These are phyloP conservation scores for Aureobasidium sp. DNA, from an alignment of 2,329 filamentous ascomycete species.

Conservation along the genomic window DNA sequence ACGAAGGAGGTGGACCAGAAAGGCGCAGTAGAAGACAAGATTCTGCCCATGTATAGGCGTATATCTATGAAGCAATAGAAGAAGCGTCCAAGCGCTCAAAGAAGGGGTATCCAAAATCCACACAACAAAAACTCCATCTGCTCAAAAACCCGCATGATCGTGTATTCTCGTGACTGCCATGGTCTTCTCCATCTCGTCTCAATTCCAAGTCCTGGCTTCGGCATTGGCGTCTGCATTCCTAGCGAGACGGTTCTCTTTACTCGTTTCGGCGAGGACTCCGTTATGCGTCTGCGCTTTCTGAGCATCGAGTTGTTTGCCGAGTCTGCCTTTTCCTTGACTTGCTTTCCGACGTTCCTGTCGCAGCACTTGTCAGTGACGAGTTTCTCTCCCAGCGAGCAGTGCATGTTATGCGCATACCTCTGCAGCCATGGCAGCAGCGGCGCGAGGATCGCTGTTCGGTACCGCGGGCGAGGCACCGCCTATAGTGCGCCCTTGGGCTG, in stretches of 20 bases:
- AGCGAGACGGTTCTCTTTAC: slow-evolving; percentile 56
- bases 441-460: slow-evolving; percentile 52
- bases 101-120: slow-evolving; percentile 3
- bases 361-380: slow-evolving; percentile 20
- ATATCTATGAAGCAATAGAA: too few species aligned
- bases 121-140: too few species aligned
- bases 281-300: slow-evolving; percentile 67
- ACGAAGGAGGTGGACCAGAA: slow-evolving; percentile 12
- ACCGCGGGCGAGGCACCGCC: slow-evolving; percentile 17
- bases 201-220: slow-evolving; percentile 44
- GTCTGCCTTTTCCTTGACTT: slow-evolving; percentile 55
- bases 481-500: slow-evolving; percentile 45
- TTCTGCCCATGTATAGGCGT: too few species aligned
- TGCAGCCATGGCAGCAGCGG: slow-evolving; percentile 71
- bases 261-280: slow-evolving; percentile 61
- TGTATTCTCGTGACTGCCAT: too few species aligned
- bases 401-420: slow-evolving; percentile 54
- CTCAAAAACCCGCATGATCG: too few species aligned
- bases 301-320: slow-evolving; percentile 62
- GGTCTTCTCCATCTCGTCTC: too few species aligned
- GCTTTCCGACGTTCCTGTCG: slow-evolving; percentile 60
- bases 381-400: slow-evolving; percentile 17
- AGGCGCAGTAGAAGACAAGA: not conserved
- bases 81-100: not conserved
- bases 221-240: slow-evolving; percentile 61